phyloP scores from a whole-genome alignment of 192 early-diverging fungal genomes.

The Geranomyces variabilis region DNA sequence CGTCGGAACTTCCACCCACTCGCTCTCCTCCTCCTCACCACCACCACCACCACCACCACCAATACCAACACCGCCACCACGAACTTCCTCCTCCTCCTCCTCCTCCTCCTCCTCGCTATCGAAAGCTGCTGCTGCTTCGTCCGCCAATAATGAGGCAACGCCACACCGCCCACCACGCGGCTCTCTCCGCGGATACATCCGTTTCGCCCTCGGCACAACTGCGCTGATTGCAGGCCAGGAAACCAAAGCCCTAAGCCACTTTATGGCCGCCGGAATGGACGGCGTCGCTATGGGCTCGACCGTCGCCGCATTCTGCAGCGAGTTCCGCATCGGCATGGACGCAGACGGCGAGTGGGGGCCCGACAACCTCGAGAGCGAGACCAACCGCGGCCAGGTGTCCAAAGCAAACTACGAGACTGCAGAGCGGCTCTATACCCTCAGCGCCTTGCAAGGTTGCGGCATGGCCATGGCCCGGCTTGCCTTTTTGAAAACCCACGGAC shows the following conservation, averaged over 20 bases:
- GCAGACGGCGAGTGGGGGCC: background rate
- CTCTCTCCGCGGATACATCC: background rate
- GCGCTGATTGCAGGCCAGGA: slow-evolving; percentile 12
- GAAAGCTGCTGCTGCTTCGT: too few relatives aligned
- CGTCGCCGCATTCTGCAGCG: slow-evolving; percentile 43
- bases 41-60: background rate
- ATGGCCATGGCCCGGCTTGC: slow-evolving; percentile 51
- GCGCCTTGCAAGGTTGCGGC: slow-evolving; percentile 40
- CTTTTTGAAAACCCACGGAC: slow-evolving; percentile 56
- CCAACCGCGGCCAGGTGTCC: background rate
- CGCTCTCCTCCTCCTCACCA: background rate
- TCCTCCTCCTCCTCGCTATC: too few relatives aligned
- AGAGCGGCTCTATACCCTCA: slow-evolving; percentile 43
- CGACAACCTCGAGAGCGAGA: background rate
- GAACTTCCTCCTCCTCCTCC: too few relatives aligned
- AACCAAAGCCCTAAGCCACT: slow-evolving; percentile 21
- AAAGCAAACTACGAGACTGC: slow-evolving; percentile 37
- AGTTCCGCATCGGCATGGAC: slow-evolving; percentile 32
- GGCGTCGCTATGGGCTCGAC: slow-evolving; percentile 27
- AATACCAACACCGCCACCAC: background rate
- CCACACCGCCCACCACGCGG: background rate
- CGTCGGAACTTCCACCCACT: background rate
- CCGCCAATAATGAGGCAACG: background rate
- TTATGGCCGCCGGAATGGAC: slow-evolving; percentile 12
- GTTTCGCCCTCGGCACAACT: slow-evolving; percentile 5